Evolutionary conservation across 352 stramenopile species (phyloP).

Genomic region (Phytophthora tubulina): DNA sequence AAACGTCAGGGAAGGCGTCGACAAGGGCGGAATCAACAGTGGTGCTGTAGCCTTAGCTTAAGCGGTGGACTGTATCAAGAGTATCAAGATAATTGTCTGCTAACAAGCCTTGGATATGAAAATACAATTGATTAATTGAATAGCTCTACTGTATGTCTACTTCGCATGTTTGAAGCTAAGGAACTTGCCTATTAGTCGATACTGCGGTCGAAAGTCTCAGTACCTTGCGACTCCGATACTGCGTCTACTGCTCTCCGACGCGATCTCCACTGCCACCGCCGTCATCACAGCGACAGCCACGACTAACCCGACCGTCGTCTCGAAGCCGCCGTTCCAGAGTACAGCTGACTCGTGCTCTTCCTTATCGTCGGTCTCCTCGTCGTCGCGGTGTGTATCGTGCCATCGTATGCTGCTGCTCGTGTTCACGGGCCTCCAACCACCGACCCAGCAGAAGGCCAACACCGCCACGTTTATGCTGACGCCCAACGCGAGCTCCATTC

Average conservation of each 20-base stretch:
- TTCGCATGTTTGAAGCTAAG: neutral
- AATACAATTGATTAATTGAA: slow-evolving; percentile 23
- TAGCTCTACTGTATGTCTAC: neutral
- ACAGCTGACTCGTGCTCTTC: slow-evolving; percentile 8
- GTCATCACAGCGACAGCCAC: slow-evolving; percentile 35
- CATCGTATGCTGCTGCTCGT: slow-evolving; percentile 29
- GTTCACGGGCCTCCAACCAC: slow-evolving; percentile 24
- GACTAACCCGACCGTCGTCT: slow-evolving; percentile 35
- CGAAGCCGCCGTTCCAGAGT: slow-evolving; percentile 32
- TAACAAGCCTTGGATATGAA: neutral
- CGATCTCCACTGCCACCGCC: slow-evolving; percentile 33
- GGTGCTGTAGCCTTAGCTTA: slow-evolving; percentile 13
- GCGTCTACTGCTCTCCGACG: slow-evolving; percentile 16
- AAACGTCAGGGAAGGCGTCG: slow-evolving; percentile 16
- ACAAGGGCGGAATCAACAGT: slow-evolving; percentile 30
- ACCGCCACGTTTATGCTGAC: slow-evolving; percentile 29
- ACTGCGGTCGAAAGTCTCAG: slow-evolving; percentile 9
- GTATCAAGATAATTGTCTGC: neutral
- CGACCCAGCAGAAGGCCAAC: slow-evolving; percentile 28
- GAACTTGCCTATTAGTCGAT: neutral
- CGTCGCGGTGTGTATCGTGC: slow-evolving; percentile 13
- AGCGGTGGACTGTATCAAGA: neutral
- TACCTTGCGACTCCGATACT: slow-evolving; percentile 10
- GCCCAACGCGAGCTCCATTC: slow-evolving; percentile 22
- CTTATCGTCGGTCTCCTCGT: slow-evolving; percentile 13